Conservation (phyloP, 306 rosid genomes). For the Lathyrus aphaca region DNA sequence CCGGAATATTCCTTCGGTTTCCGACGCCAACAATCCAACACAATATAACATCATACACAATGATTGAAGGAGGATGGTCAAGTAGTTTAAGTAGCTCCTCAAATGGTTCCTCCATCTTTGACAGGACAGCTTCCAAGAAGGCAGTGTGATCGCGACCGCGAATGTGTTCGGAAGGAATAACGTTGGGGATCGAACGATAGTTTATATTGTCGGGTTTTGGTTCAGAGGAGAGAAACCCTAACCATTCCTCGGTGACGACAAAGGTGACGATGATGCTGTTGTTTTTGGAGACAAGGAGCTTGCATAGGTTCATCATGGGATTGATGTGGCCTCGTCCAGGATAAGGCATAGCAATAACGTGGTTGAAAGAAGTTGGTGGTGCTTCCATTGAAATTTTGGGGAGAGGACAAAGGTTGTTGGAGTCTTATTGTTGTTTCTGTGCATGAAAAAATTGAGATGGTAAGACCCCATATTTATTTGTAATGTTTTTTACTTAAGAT, state of each 20-base stretch:
- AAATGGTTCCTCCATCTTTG: slow-evolving; percentile 45
- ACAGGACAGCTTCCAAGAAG: slow-evolving; percentile 36
- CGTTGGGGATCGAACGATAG: slow-evolving; percentile 41
- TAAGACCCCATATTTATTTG: no score
- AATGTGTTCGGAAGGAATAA: slow-evolving; percentile 42
- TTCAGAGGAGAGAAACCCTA: slow-evolving; percentile 37
- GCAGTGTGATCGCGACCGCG: slow-evolving; percentile 32
- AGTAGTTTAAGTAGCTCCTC: slow-evolving; percentile 39
- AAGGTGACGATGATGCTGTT: slow-evolving; percentile 38
- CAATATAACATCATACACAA: not conserved
- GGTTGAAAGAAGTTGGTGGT: not conserved
- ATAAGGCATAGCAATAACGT: slow-evolving; percentile 49
- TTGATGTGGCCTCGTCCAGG: slow-evolving; percentile 57
- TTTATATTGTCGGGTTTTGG: slow-evolving; percentile 36
- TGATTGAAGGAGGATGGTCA: slow-evolving; percentile 15
- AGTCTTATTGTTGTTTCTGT: not conserved
- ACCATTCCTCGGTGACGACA: slow-evolving; percentile 57
- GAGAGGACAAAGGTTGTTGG: not conserved
- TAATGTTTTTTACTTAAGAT: no score
- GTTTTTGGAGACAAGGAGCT: slow-evolving; percentile 28
- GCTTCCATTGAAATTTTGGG: slow-evolving; percentile 18
- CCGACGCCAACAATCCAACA: slow-evolving; percentile 41
- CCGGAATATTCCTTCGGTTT: slow-evolving; percentile 43
- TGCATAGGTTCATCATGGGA: slow-evolving; percentile 53
- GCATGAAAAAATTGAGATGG: no score